Evolutionary conservation across 176 grass and related monocot genomes (phyloP), one percentile per base, ranked within the genome.

Genomic region (Raddia distichophylla): DNA sequence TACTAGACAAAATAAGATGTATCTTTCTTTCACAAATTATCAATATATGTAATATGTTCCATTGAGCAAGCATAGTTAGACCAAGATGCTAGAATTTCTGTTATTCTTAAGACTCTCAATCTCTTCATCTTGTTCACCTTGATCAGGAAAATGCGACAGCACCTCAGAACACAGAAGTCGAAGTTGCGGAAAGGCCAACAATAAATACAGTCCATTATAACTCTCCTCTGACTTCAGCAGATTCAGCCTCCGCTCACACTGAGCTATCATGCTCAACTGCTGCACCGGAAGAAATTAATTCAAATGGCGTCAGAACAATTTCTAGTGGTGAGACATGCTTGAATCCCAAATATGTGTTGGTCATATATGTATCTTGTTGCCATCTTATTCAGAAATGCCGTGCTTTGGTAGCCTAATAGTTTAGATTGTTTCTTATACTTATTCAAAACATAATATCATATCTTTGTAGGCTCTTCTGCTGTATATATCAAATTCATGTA

Each of bases 241-340:
- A 86, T 86, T 98, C 92, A 64, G 64, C 76, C 37, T 93, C 93
- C 70, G 89, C 81, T 78, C 84, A 88, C 74, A 93, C 93, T 56
- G 96, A 91, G 82, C 63, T 77, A 71, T 95, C 86, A 16, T 89
- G 50, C 59, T 52, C 61, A 48, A 71, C 78, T 69, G 53, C 73
- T 70, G 50, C 71, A 51, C 87, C 73, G 46, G 92, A 98, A 78
- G 96, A 93, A 85, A 93, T 90, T 59, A 91, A 93, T 69, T 99
- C 89, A 83, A 58, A 72, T 76, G 89, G 73, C 35, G 80, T 64
- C 48, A 37, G 65, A 64, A 72, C 82, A 64, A 76, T 86, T 79
- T 84, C 85, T 77, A 73, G 58, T 89, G 77, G 89, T 91, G 65
- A 93, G 89, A 71, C 75, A 79, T 63, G 60, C 52, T 80, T 78